Evolutionary conservation across 2,329 filamentous ascomycete species (phyloP).

Genomic region (Botrytis medusae): DNA sequence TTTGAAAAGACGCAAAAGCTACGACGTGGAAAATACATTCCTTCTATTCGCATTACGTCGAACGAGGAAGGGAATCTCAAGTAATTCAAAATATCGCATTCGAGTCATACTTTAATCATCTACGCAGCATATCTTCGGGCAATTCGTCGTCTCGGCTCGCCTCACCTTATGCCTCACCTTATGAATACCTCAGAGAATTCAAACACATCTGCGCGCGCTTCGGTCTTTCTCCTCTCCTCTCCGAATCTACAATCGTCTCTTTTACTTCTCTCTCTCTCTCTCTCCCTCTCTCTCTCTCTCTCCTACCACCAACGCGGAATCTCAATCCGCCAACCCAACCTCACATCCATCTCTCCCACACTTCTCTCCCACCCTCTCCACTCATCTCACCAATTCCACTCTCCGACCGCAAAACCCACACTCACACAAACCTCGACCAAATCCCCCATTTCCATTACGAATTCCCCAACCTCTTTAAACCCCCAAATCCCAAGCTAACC

Average conservation of each 20-base stretch:
- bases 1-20: not conserved
- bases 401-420: not conserved
- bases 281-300: not conserved
- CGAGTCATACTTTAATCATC: not conserved
- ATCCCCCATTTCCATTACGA: too few relatives aligned
- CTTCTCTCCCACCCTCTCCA: not conserved
- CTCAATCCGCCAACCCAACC: not conserved
- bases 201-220: not conserved
- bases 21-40: too few relatives aligned
- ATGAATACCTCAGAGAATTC: not conserved
- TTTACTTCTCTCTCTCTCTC: not conserved
- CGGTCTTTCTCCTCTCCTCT: not conserved
- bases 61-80: not conserved
- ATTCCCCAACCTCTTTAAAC: not conserved
- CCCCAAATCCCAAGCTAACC: conserved; percentile 14
- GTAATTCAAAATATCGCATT: not conserved
- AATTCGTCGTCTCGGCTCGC: not conserved
- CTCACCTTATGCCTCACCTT: not conserved
- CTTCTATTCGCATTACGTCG: not conserved
- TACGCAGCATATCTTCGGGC: not conserved
- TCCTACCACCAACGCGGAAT: not conserved
- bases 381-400: not conserved
- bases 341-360: not conserved
- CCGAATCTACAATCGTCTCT: not conserved
- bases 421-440: not conserved